A percentile compares a stretch with the other conserved stretches of the same genome.
phyloP scores from a whole-genome alignment of 2,329 filamentous ascomycete genomes.

The Diaporthe longicolla region DNA sequence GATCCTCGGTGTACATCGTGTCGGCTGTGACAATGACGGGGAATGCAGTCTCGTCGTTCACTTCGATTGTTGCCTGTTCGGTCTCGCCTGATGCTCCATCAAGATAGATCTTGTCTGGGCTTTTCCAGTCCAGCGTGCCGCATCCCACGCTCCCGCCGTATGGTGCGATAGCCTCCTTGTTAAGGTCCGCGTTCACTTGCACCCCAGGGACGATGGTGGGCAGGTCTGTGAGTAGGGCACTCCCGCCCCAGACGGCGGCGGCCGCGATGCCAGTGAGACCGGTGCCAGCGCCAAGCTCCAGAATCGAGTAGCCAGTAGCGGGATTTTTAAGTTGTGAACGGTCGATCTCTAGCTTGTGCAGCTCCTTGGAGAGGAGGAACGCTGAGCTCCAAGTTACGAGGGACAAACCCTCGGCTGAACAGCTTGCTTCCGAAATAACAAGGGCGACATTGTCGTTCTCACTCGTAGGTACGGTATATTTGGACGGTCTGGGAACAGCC shows the following conservation, averaged over 20 bases:
- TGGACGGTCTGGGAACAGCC: conserved; percentile 24
- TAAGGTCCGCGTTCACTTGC: conserved; percentile 40
- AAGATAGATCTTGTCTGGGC: conserved; percentile 29
- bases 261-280: conserved; percentile 38
- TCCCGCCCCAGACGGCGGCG: conserved; percentile 35
- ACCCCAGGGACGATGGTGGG: conserved; percentile 41
- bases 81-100: neutral
- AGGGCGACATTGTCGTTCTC: conserved; percentile 24
- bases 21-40: conserved; percentile 39
- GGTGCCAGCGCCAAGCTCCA: conserved; percentile 42
- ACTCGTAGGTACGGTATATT: conserved; percentile 30
- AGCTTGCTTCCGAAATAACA: conserved; percentile 39
- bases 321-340: conserved; percentile 1
- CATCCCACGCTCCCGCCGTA: conserved; percentile 27
- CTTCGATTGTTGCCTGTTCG: neutral
- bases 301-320: conserved; percentile 17
- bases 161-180: conserved; percentile 16
- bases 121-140: conserved; percentile 40
- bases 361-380: conserved; percentile 40
- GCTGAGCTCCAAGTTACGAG: conserved; percentile 42
- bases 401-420: conserved; percentile 38
- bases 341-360: conserved; percentile 34
- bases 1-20: conserved; percentile 42
- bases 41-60: conserved; percentile 38
- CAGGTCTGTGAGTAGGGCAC: conserved; percentile 37